Evolutionary conservation across 108 stramenopile species (phyloP), one percentile per base, ranked within the genome.

Genomic region (Fragilaria radians): DNA sequence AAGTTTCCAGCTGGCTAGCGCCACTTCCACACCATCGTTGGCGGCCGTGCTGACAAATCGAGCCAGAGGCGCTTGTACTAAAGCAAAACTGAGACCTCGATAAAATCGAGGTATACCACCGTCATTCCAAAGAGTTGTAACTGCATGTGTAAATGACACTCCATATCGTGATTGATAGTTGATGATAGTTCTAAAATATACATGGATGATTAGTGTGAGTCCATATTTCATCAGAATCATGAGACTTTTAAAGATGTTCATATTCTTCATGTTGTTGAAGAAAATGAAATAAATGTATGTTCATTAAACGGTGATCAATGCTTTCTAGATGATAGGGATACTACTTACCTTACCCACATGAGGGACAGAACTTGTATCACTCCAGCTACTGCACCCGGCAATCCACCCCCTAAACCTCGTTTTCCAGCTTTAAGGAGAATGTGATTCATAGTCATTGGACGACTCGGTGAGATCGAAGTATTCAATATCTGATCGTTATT

Each of bases 131-230:
- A 98, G 64, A 26, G 74, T 72, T 25, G 67, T 59, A 1, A 95
- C 32, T 11, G 87, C 80, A 30, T 91, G 83, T 9, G 46, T 34
- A 52, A 83, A 86, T 1, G 77, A 71, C 9, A 90, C 83, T 28
- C 97, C 97, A 63, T 98, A 97, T 21, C 96, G 77, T 52, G 73
- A 93, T 72, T 98, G 95, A 62, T 97, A 97, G 66, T 96, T 98
- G 46, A 93, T 90, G 29, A 93, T 75, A 18, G 97, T 98, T 5
- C 36, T 42, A 11, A 14, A 42, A 14, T n/a, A n/a, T n/a, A n/a
- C n/a, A n/a, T n/a, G n/a, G n/a, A n/a, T n/a, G n/a, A n/a, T n/a
- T n/a, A n/a, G n/a, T n/a, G n/a, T n/a, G n/a, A n/a, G n/a, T n/a
- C n/a, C n/a, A n/a, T n/a, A n/a, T n/a, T n/a, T n/a, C n/a, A n/a